Conservation (phyloP, 1,139 yeast species). For the Magnusiomyces paraingens region DNA sequence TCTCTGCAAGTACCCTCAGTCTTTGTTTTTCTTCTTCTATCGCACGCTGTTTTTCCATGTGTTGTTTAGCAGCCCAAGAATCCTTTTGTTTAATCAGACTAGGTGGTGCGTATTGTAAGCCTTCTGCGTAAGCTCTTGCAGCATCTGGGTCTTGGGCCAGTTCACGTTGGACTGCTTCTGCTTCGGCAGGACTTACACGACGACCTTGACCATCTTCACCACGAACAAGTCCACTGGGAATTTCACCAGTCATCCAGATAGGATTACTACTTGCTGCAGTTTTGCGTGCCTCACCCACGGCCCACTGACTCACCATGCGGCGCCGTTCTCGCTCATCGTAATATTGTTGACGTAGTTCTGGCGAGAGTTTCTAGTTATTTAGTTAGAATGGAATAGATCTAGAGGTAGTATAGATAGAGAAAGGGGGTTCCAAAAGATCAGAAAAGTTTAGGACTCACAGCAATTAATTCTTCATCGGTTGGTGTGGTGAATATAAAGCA, state of each 20-base stretch:
- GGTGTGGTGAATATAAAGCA: slow-evolving; percentile 71
- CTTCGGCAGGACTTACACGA: not conserved
- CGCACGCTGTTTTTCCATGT: slow-evolving; percentile 59
- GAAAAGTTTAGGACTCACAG: slow-evolving; percentile 25
- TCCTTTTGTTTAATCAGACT: slow-evolving; percentile 5
- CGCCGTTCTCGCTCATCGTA: slow-evolving; percentile 51
- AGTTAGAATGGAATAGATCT: not conserved
- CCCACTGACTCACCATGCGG: slow-evolving; percentile 12
- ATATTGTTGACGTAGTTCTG: slow-evolving; percentile 73
- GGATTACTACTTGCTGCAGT: slow-evolving; percentile 14
- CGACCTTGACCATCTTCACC: slow-evolving; percentile 17
- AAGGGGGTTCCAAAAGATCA: not conserved
- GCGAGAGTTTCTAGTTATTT: slow-evolving; percentile 47
- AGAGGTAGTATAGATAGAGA: not conserved
- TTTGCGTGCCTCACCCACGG: slow-evolving; percentile 10
- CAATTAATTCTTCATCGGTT: slow-evolving; percentile 71
- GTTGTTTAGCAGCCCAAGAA: slow-evolving; percentile 10
- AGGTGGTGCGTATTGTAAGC: slow-evolving; percentile 10
- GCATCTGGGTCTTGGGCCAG: slow-evolving; percentile 7
- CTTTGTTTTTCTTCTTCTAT: slow-evolving; percentile 30
- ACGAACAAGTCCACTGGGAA: slow-evolving; percentile 13
- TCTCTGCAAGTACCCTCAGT: slow-evolving; percentile 27
- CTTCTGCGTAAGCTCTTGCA: slow-evolving; percentile 2
- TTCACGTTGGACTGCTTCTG: not conserved
- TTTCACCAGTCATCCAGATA: slow-evolving; percentile 17